phyloP scores from a whole-genome alignment of 2,329 filamentous ascomycete genomes.

The Neonectria punicea region DNA sequence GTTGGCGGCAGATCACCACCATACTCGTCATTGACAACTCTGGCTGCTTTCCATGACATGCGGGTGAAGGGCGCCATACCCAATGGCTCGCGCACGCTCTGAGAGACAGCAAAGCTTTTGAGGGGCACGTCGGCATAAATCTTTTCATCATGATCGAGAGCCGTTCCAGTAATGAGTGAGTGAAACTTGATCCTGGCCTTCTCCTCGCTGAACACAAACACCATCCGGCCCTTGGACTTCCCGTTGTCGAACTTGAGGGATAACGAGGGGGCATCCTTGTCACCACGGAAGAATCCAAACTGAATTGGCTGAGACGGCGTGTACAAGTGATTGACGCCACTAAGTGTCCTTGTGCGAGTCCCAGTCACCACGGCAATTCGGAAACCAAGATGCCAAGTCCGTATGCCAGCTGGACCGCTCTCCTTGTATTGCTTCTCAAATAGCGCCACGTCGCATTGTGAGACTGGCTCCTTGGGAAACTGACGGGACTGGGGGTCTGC shows the following conservation, averaged over 20 bases:
- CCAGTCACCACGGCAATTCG: conserved; percentile 82
- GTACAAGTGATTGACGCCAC: conserved; percentile 78
- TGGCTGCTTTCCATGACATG: conserved; percentile 72
- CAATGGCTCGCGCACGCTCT: conserved; percentile 61
- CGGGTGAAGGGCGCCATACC: conserved; percentile 61
- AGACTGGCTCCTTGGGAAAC: conserved; percentile 80
- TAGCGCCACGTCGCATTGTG: conserved; percentile 76
- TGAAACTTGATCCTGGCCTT: conserved; percentile 78
- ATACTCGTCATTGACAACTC: conserved; percentile 78
- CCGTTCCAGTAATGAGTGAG: conserved; percentile 77
- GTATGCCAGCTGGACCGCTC: conserved; percentile 76
- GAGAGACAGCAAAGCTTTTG: conserved; percentile 70
- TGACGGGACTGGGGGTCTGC: conserved; percentile 72
- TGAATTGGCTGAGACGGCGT: conserved; percentile 74
- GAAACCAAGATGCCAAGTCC: conserved; percentile 81
- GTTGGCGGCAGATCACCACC: conserved; percentile 70
- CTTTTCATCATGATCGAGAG: conserved; percentile 73
- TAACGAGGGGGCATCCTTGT: conserved; percentile 75
- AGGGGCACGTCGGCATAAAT: conserved; percentile 77
- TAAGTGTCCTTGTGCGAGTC: conserved; percentile 79
- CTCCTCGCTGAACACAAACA: conserved; percentile 80
- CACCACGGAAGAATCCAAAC: conserved; percentile 80
- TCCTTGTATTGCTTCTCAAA: conserved; percentile 78
- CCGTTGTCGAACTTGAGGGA: conserved; percentile 77
- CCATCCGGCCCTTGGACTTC: conserved; percentile 74